These are phyloP conservation scores for Lentinula sp. DNA, from an alignment of 768 basidiomycete genomes.

Conservation along the genomic window DNA sequence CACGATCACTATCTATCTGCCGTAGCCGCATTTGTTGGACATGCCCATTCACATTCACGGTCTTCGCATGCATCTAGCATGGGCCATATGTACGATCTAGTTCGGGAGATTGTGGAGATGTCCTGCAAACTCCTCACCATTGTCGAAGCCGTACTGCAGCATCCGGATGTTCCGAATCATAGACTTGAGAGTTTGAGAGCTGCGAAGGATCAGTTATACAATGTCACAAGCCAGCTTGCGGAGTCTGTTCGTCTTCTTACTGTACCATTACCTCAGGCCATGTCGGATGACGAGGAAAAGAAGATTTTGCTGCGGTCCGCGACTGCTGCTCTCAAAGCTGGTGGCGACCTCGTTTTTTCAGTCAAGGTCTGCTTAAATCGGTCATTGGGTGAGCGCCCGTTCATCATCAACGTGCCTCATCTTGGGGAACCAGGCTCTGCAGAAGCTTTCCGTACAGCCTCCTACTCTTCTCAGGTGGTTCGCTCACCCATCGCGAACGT, in stretches of 20 bases:
- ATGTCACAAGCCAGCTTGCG: conserved; percentile 79
- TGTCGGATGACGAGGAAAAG: conserved; percentile 82
- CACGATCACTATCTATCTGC: conserved; percentile 91
- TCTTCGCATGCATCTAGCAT: conserved; percentile 89
- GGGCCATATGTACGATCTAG: conserved; percentile 90
- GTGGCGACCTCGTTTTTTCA: conserved; percentile 81
- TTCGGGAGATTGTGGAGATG: conserved; percentile 91
- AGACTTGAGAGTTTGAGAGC: conserved; percentile 60
- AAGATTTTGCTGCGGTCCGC: conserved; percentile 73
- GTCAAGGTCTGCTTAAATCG: conserved; percentile 78
- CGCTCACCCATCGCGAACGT: conserved; percentile 30
- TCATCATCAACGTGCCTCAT: conserved; percentile 58
- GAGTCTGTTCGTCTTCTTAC: conserved; percentile 82
- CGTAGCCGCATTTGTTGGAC: conserved; percentile 96
- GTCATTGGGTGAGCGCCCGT: conserved; percentile 52
- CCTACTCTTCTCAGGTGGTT: conserved; percentile 32
- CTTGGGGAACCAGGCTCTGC: conserved; percentile 34
- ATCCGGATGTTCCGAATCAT: conserved; percentile 60
- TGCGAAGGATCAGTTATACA: conserved; percentile 79
- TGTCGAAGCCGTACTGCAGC: conserved; percentile 81
- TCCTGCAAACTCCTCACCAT: conserved; percentile 88
- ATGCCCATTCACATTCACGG: conserved; percentile 89
- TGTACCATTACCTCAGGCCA: conserved; percentile 32
- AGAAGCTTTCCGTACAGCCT: conserved; percentile 18
- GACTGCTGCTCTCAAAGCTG: conserved; percentile 81